phyloP scores from a whole-genome alignment of 2,329 filamentous ascomycete genomes.

The Apiospora koreana region DNA sequence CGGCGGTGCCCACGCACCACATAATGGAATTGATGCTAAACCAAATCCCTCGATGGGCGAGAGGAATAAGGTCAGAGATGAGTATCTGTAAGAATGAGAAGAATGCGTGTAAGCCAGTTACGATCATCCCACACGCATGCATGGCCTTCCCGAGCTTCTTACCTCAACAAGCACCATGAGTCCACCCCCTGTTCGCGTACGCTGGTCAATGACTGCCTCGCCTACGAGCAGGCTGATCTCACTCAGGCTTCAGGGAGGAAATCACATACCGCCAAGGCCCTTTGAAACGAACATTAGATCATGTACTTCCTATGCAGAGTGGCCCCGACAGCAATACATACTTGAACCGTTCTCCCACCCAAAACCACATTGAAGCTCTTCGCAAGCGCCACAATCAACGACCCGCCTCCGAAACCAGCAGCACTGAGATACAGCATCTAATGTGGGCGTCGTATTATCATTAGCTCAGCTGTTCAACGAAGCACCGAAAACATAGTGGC shows the following conservation, averaged over 20 bases:
- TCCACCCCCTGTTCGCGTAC: slow-evolving; percentile 37
- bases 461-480: not conserved
- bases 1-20: slow-evolving; percentile 54
- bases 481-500: no score
- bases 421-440: slow-evolving; percentile 22
- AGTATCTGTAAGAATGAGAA: slow-evolving; percentile 20
- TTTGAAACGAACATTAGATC: not conserved
- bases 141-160: slow-evolving; percentile 15
- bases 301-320: not conserved
- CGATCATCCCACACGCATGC: not conserved
- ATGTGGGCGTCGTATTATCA: not conserved
- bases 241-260: not conserved
- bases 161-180: slow-evolving; percentile 41
- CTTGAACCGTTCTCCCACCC: slow-evolving; percentile 45
- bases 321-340: slow-evolving; percentile 13
- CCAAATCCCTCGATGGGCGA: slow-evolving; percentile 36
- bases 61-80: slow-evolving; percentile 41
- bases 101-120: not conserved
- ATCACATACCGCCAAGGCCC: not conserved
- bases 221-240: not conserved
- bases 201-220: not conserved
- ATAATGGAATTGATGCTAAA: slow-evolving; percentile 28
- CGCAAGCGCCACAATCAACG: slow-evolving; percentile 29
- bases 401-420: slow-evolving; percentile 19
- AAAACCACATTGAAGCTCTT: slow-evolving; percentile 44